Evolutionary conservation across 495 filamentous ascomycete genomes (phyloP), one percentile per base, ranked within the genome.

Genomic region (Penicillium samsonianum): DNA sequence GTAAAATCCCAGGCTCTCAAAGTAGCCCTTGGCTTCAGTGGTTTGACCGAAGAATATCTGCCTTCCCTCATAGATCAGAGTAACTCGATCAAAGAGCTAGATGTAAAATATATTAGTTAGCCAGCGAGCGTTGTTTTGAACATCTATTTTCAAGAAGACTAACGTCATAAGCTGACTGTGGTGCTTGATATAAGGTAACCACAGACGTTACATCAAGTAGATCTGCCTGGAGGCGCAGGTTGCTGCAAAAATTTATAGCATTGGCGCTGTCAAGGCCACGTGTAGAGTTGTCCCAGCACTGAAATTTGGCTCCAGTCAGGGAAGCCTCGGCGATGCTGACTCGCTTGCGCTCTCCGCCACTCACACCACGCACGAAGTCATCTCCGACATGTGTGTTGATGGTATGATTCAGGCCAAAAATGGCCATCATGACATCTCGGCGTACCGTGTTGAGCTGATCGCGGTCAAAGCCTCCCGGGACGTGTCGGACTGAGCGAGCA

Each of bases 311-410:
- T 16, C 77, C 78, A 42, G 81, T 84, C 37, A 89, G 70, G 9
- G 82, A 76, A 22, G 70, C 71, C 62, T 90, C 88, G 10, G 85
- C 82, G 63, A 90, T 89, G 66, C 82, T 86, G 23, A 89, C 86
- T 61, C 88, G 81, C 74, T 90, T 90, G n/a, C 88, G 69, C 65
- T 91, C 88, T 55, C 88, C 88, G 45, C 88, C 88, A 50, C 80
- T 85, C 8, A 90, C 82, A 55, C 88, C 88, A 47, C 86, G 79
- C 23, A 88, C 75, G 57, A 86, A 87, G 57, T 87, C 86, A 67
- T 90, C 87, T 41, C 88, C 88, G 46, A 90, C 85, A 19, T 78
- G 78, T 3, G 88, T 90, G 70, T 90, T 81, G 40, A 80, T 70
- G 0, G 86, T 89, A 60, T 90, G 85, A 31, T 78, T 73, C 46